Percentiles rank a stretch among this genome's conserved stretches.
phyloP scores from a whole-genome alignment of 2,329 filamentous ascomycete species.

The Pseudogymnoascus pannorum region DNA sequence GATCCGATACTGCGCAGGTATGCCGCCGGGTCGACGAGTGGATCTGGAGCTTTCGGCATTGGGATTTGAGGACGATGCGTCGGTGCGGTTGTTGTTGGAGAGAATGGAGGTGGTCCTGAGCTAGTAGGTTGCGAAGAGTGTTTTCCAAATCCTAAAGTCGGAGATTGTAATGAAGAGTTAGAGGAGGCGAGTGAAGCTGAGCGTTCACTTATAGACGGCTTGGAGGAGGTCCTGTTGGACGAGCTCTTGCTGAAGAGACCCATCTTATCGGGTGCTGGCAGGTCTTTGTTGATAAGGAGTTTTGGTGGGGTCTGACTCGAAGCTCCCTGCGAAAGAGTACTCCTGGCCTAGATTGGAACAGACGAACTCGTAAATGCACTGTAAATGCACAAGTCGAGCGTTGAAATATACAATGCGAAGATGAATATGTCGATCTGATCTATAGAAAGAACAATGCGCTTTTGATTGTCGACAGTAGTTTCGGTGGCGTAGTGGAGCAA shows the following conservation, averaged over 20 bases:
- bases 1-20: conserved; percentile 87
- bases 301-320: neutral
- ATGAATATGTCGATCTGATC: neutral
- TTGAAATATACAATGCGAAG: neutral
- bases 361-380: neutral
- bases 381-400: neutral
- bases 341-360: neutral
- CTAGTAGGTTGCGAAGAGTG: neutral
- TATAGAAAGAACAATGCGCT: neutral
- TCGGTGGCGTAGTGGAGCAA: neutral
- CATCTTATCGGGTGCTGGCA: conserved; percentile 9
- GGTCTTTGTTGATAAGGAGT: neutral
- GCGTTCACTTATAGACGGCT: neutral
- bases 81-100: conserved; percentile 9
- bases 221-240: conserved; percentile 7
- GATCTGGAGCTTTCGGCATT: conserved; percentile 79
- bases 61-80: conserved; percentile 63
- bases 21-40: conserved; percentile 76
- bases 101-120: conserved; percentile 1
- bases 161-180: neutral
- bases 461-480: neutral
- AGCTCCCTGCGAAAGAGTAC: neutral
- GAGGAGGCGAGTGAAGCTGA: neutral
- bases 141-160: conserved; percentile 10
- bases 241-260: conserved; percentile 10